Conservation (phyloP, 225 moss, liverwort and hornwort genomes). For the Pseudisothecium myosuroides region DNA sequence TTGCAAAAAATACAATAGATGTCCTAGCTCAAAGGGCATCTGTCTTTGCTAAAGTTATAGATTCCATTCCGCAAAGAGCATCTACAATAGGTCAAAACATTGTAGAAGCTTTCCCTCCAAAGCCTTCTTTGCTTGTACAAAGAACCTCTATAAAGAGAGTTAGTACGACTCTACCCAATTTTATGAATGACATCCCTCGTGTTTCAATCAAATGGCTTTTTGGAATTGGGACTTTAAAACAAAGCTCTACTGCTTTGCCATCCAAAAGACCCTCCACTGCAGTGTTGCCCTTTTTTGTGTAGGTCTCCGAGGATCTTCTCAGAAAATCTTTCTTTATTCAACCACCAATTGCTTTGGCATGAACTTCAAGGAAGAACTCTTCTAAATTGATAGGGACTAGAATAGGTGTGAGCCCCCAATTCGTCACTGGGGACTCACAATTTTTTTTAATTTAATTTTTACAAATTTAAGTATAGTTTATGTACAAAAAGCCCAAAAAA, state of each 20-base stretch:
- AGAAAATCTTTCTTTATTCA: not conserved
- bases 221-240: not conserved
- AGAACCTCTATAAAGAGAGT: not conserved
- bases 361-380: not conserved
- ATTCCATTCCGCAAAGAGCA: not conserved
- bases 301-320: not conserved
- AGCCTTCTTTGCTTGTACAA: not conserved
- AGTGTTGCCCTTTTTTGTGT: not conserved
- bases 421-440: too few relatives aligned
- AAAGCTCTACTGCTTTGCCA: not conserved
- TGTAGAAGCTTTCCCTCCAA: not conserved
- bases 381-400: not conserved
- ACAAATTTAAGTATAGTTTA: too few relatives aligned
- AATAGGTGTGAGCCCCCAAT: too few relatives aligned
- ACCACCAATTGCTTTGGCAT: not conserved
- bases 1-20: not conserved
- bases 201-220: not conserved
- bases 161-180: not conserved
- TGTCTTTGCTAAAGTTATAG: not conserved
- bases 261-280: slow-evolving; percentile 3
- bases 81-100: not conserved
- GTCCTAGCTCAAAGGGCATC: not conserved
- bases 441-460: too few relatives aligned
- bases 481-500: too few relatives aligned
- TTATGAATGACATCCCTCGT: not conserved